Evolutionary conservation across 257 asterid genomes (phyloP).

Genomic region (Salvia splendens): DNA sequence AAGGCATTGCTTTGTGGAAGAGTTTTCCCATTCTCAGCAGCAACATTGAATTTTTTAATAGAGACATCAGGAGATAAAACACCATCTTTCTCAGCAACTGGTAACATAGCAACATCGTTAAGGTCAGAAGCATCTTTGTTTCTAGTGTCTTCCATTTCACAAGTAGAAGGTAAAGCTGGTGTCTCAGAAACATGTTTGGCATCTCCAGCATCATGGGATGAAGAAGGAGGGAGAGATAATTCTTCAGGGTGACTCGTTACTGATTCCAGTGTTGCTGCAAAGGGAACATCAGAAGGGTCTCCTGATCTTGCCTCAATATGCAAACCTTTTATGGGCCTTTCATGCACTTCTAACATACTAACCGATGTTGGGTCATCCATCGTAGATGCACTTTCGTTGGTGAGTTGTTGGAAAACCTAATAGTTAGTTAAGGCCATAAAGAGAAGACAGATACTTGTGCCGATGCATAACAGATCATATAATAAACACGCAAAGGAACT

Average conservation of each 20-base stretch:
- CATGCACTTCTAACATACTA: constrained; percentile 68
- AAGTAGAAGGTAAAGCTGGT: constrained; percentile 60
- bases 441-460: constrained; percentile 14
- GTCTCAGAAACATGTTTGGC: constrained; percentile 50
- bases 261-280: constrained; percentile 77
- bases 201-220: constrained; percentile 55
- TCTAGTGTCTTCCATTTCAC: constrained; percentile 58
- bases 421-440: constrained; percentile 47
- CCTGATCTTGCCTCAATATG: constrained; percentile 71
- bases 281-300: constrained; percentile 73
- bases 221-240: constrained; percentile 58
- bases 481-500: constrained; percentile 8
- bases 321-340: constrained; percentile 64
- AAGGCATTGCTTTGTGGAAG: constrained; percentile 49
- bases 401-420: constrained; percentile 76
- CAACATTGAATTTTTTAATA: constrained; percentile 49
- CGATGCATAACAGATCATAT: constrained; percentile 20
- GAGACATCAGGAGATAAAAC: constrained; percentile 48
- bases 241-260: constrained; percentile 59
- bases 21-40: constrained; percentile 54
- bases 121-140: constrained; percentile 63
- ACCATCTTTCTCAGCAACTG: constrained; percentile 47
- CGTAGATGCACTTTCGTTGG: constrained; percentile 41
- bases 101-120: constrained; percentile 40
- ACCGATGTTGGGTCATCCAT: constrained; percentile 53